Evolutionary conservation across 2,329 filamentous ascomycete species (phyloP), one percentile per base, ranked within the genome.

Genomic region (Alternaria gansuensis): DNA sequence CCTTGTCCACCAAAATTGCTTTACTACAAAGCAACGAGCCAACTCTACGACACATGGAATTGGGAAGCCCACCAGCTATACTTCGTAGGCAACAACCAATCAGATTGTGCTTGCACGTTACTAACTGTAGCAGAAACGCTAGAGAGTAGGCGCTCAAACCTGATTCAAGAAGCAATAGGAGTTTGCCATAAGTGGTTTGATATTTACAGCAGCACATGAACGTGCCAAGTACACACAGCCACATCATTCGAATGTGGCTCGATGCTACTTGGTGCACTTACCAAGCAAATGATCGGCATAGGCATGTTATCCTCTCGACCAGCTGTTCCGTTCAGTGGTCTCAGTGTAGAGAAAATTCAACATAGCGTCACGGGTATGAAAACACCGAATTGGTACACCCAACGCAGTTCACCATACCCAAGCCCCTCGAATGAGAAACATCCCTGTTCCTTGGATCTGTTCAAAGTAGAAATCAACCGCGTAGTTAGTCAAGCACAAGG

Each of bases 231-330:
- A 0, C 17, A 46, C 3, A 2, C 14, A 8, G 9, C 45, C 6
- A 7, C 41, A 4, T 63, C 54, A 0, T 62, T 62, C 24, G 11
- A 58, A 33, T 69, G 67, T 21, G 57, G 62, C 23, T 60, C 60
- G 2, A 55, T 68, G 2, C 51, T 71, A 10, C 52, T 66, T 21
- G 68, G 68, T 5, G 61, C 63, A 9, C 58, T 71, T n/a, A 64
- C 52, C 13, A 67, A 60, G 44, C 51, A 60, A 21, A 60, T 70
- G 60, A 17, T 61, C n/a, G 23, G 24, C 3, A 29, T 54, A 3
- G 48, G 36, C 21, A 24, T 54, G 26, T 36, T 63, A 6, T 59
- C 49, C 3, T 59, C 62, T 3, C 43, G 36, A 4, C 64, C 60
- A 8, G 33, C 59, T 24, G 24, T 54, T 24, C 64, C 63, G 2